Evolutionary conservation across 805 yeast genomes (phyloP).

Genomic region (Wickerhamiella occidentalis): DNA sequence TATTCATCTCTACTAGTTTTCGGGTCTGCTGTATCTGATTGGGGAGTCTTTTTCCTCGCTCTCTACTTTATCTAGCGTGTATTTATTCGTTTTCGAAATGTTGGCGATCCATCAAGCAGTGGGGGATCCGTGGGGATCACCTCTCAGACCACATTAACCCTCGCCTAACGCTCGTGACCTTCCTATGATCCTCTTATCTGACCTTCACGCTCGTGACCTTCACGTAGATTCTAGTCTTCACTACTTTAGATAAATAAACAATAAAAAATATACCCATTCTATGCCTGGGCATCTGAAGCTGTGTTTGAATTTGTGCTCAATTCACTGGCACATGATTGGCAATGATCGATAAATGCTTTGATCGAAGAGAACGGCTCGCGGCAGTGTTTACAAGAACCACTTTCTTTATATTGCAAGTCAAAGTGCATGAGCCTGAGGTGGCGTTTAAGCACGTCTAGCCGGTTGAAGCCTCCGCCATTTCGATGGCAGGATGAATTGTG

Average conservation of each 20-base stretch:
- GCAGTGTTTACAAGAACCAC: constrained; percentile 61
- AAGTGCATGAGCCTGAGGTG: constrained; percentile 61
- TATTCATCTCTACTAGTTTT: too few relatives aligned
- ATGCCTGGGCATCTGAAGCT: neutral
- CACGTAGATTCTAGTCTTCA: too few relatives aligned
- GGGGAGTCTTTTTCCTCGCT: too few relatives aligned
- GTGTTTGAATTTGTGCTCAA: neutral
- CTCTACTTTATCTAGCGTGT: too few relatives aligned
- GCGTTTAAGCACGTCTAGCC: constrained; percentile 63
- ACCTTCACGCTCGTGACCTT: too few relatives aligned
- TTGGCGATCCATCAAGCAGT: too few relatives aligned
- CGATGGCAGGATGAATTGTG: constrained; percentile 60
- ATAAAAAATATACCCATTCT: neutral
- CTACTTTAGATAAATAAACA: neutral
- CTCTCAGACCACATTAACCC: too few relatives aligned
- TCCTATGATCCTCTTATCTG: too few relatives aligned
- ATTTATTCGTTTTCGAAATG: too few relatives aligned
- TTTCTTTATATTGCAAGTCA: constrained; percentile 38
- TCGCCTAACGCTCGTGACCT: too few relatives aligned
- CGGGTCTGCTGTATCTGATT: too few relatives aligned
- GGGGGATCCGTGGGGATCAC: too few relatives aligned
- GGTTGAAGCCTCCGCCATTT: constrained; percentile 62
- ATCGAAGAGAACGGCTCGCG: constrained; percentile 42
- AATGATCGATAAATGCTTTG: constrained; percentile 51
- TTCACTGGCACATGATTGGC: constrained; percentile 44